These are phyloP conservation scores for Austropuccinia psidii DNA, from an alignment of 1,284 basidiomycete species.

Conservation along the genomic window DNA sequence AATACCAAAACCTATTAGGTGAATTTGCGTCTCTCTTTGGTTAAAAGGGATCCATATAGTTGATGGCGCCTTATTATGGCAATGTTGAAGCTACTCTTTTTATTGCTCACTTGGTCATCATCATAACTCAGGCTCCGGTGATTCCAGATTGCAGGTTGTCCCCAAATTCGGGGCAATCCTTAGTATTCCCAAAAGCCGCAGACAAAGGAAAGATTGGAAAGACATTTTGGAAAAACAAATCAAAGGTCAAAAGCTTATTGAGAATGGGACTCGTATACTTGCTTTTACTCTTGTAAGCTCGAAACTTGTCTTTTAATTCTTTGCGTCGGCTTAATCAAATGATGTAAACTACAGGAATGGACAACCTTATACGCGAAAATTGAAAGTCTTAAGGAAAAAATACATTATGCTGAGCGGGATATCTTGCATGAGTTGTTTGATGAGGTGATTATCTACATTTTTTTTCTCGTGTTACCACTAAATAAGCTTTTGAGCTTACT, in stretches of 20 bases:
- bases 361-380: slow-evolving; percentile 55
- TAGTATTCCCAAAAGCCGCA: slow-evolving; percentile 8
- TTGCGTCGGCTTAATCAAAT: slow-evolving; percentile 14
- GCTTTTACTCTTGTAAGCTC: background rate
- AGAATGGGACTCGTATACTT: slow-evolving; percentile 19
- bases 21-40: background rate
- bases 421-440: slow-evolving; percentile 50
- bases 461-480: no score
- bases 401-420: slow-evolving; percentile 55
- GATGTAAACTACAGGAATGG: slow-evolving; percentile 57
- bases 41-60: no score
- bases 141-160: slow-evolving; percentile 7
- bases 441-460: slow-evolving; percentile 3
- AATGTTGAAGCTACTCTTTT: no score
- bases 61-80: no score
- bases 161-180: slow-evolving; percentile 11
- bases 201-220: background rate
- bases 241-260: background rate
- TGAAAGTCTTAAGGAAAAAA: slow-evolving; percentile 51
- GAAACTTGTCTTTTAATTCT: background rate
- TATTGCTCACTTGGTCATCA: no score
- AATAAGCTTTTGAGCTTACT: no score
- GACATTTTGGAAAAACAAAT: slow-evolving; percentile 17
- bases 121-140: background rate
- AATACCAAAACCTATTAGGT: slow-evolving; percentile 17